phyloP scores from a whole-genome alignment of 495 filamentous ascomycete genomes.

The Trypethelium eluteriae region DNA sequence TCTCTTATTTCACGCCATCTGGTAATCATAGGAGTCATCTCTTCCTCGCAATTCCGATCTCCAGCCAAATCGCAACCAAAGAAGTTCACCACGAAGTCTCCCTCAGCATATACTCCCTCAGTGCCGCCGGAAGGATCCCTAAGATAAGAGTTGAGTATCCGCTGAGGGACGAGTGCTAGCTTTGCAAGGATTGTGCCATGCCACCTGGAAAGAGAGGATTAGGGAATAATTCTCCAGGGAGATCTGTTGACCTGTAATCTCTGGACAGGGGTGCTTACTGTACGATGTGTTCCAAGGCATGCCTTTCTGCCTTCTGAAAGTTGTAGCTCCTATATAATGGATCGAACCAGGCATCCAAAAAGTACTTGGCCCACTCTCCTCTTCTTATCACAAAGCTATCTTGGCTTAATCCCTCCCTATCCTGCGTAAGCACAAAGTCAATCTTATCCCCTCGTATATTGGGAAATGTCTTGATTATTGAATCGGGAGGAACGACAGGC shows the following conservation, averaged over 20 bases:
- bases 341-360: constrained; percentile 94
- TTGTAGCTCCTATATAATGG: constrained; percentile 88
- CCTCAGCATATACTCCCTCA: constrained; percentile 62
- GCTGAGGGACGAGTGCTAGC: constrained; percentile 76
- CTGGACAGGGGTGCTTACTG: constrained; percentile 26
- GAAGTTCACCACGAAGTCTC: constrained; percentile 76
- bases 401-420: constrained; percentile 67
- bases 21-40: constrained; percentile 44
- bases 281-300: constrained; percentile 63
- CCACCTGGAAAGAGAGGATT: constrained; percentile 88
- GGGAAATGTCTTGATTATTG: constrained; percentile 89
- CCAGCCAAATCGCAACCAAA: constrained; percentile 54
- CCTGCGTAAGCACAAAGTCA: constrained; percentile 78
- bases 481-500: constrained; percentile 87
- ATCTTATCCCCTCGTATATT: constrained; percentile 69
- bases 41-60: constrained; percentile 58
- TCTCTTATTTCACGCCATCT: constrained; percentile 27
- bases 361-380: constrained; percentile 85
- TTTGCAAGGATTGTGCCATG: constrained; percentile 94
- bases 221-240: constrained; percentile 11
- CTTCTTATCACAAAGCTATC: constrained; percentile 72
- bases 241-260: neutral
- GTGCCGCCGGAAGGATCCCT: constrained; percentile 40
- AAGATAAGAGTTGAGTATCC: constrained; percentile 68
- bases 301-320: constrained; percentile 87